Percentiles rank a stretch among this genome's conserved stretches.
phyloP scores from a whole-genome alignment of 805 yeast species.

The Metschnikowia similis region DNA sequence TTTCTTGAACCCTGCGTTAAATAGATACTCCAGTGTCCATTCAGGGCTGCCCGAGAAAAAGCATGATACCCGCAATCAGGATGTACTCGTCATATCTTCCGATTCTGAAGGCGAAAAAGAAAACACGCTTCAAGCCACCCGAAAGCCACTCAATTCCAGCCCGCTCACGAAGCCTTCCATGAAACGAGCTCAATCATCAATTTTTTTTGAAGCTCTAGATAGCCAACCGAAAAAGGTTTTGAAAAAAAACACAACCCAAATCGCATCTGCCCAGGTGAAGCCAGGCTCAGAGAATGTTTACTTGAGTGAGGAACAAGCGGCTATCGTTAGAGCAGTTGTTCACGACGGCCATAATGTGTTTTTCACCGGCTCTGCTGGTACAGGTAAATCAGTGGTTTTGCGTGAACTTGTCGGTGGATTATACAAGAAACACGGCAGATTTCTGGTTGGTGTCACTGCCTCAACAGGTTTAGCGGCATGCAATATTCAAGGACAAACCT shows the following conservation, averaged over 20 bases:
- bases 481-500: constrained; percentile 73
- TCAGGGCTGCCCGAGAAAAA: constrained; percentile 15
- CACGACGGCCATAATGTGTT: constrained; percentile 64
- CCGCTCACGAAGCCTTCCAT: constrained; percentile 12
- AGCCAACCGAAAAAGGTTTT: constrained; percentile 23
- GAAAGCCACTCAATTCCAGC: neutral
- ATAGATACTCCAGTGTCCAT: constrained; percentile 8
- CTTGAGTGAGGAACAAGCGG: constrained; percentile 39
- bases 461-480: constrained; percentile 84
- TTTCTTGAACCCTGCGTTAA: constrained; percentile 30
- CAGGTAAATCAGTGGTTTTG: constrained; percentile 91
- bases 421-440: constrained; percentile 36
- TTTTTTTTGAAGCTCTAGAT: constrained; percentile 17
- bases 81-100: constrained; percentile 9
- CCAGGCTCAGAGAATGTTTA: constrained; percentile 1
- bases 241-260: constrained; percentile 7
- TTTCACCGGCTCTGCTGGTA: constrained; percentile 97
- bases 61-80: neutral
- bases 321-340: constrained; percentile 50
- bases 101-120: constrained; percentile 12
- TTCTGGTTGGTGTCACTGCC: constrained; percentile 68
- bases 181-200: constrained; percentile 20
- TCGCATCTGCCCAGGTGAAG: constrained; percentile 3
- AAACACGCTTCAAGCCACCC: constrained; percentile 5
- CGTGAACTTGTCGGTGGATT: constrained; percentile 56